phyloP scores from a whole-genome alignment of 2,329 filamentous ascomycete species.

The Diaporthe australafricana region DNA sequence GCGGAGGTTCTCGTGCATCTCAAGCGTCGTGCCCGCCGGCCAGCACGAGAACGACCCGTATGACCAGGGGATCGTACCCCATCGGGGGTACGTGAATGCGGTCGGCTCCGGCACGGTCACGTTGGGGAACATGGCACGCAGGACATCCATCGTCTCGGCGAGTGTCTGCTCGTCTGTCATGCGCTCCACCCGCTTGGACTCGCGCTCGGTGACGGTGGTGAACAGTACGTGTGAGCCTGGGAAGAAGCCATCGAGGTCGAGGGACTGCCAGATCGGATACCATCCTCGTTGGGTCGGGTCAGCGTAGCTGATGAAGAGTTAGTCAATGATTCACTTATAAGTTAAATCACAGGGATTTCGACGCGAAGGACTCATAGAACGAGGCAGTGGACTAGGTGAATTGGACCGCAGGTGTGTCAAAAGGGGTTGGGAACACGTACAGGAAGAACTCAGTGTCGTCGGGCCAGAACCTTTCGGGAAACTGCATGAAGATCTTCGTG shows the following conservation, averaged over 20 bases:
- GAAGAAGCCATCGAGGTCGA: conserved; percentile 6
- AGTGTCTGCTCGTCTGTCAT: conserved; percentile 2
- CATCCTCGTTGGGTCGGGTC: conserved; percentile 8
- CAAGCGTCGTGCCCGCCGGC: conserved; percentile 1
- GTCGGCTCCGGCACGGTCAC: not conserved
- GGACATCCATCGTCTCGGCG: not conserved
- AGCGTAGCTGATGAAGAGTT: not conserved
- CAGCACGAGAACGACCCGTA: conserved; percentile 1
- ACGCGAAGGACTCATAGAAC: too few relatives aligned
- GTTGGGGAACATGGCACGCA: conserved; percentile 13
- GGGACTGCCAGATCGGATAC: conserved; percentile 13
- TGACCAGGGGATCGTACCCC: not conserved
- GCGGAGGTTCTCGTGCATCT: conserved; percentile 18
- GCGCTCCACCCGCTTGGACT: conserved; percentile 6
- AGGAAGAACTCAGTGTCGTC: conserved; percentile 13
- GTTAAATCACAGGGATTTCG: too few relatives aligned
- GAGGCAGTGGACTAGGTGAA: too few relatives aligned
- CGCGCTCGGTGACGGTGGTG: not conserved
- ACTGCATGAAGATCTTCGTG: conserved; percentile 15
- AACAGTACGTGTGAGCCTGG: not conserved
- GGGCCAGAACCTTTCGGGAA: not conserved
- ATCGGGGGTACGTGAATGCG: not conserved
- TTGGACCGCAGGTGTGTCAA: too few relatives aligned
- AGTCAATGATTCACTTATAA: not conserved
- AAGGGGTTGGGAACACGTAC: too few relatives aligned